Percentiles rank a stretch among this genome's conserved stretches.
phyloP scores from a whole-genome alignment of 2,329 filamentous ascomycete genomes.

The Xylaria digitata region DNA sequence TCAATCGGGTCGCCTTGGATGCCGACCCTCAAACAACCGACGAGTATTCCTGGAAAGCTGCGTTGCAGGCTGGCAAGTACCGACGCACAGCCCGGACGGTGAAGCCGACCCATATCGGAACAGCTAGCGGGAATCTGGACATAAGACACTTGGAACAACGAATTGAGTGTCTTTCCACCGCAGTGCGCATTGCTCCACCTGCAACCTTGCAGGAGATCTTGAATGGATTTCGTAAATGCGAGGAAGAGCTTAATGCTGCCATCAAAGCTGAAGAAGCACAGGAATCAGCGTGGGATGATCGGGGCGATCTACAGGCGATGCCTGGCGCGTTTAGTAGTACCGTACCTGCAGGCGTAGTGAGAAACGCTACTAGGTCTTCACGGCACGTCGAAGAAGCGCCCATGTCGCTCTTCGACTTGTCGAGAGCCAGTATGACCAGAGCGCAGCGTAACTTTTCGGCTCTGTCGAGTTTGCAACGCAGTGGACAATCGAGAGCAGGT shows the following conservation, averaged over 20 bases:
- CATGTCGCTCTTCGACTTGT: slow-evolving; percentile 74
- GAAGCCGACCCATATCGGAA: slow-evolving; percentile 69
- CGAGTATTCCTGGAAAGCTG: slow-evolving; percentile 82
- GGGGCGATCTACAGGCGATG: slow-evolving; percentile 68
- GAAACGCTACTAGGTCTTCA: slow-evolving; percentile 47
- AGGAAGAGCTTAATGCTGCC: slow-evolving; percentile 78
- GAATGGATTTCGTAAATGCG: slow-evolving; percentile 78
- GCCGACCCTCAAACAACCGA: slow-evolving; percentile 56
- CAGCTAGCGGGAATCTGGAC: slow-evolving; percentile 67
- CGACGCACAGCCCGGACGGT: slow-evolving; percentile 65
- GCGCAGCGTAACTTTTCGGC: slow-evolving; percentile 69
- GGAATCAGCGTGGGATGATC: slow-evolving; percentile 77
- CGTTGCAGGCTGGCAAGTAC: slow-evolving; percentile 81
- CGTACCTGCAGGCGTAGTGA: slow-evolving; percentile 48
- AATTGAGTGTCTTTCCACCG: slow-evolving; percentile 81
- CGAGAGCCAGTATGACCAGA: slow-evolving; percentile 68
- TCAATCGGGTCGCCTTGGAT: slow-evolving; percentile 70
- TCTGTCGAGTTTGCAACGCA: slow-evolving; percentile 63
- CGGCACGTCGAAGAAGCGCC: slow-evolving; percentile 62
- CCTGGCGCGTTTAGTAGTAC: slow-evolving; percentile 64
- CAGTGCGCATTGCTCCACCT: slow-evolving; percentile 78
- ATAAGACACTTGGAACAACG: slow-evolving; percentile 82
- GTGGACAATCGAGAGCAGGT: slow-evolving; percentile 54
- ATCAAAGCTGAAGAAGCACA: slow-evolving; percentile 74
- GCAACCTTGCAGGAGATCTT: slow-evolving; percentile 79